Conservation (phyloP, 1,284 basidiomycete species). For the Veloporphyrellus conicus region DNA sequence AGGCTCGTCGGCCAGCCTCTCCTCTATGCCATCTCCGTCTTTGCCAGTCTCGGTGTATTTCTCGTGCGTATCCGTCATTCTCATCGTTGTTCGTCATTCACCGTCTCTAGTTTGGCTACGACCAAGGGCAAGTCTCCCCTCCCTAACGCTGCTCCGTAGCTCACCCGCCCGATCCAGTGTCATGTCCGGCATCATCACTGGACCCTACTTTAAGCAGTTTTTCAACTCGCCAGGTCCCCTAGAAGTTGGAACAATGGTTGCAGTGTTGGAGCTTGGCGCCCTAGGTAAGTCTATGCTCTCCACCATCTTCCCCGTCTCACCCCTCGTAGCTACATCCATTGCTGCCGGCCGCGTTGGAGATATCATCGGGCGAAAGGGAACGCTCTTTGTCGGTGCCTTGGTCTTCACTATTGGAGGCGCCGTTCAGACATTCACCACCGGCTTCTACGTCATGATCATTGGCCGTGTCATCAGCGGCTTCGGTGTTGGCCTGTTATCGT, state of each 20-base stretch:
- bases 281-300: slow-evolving; percentile 55
- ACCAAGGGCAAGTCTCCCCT: slow-evolving; percentile 67
- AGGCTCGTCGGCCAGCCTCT: slow-evolving; percentile 77
- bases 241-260: slow-evolving; percentile 83
- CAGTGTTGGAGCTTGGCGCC: slow-evolving; percentile 88
- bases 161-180: slow-evolving; percentile 49
- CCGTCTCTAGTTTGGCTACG: slow-evolving; percentile 75
- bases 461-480: slow-evolving; percentile 88
- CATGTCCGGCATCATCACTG: slow-evolving; percentile 92
- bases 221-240: slow-evolving; percentile 75
- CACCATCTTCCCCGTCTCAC: slow-evolving; percentile 3
- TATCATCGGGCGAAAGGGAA: slow-evolving; percentile 80
- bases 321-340: slow-evolving; percentile 73
- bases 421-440: slow-evolving; percentile 83
- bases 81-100: slow-evolving; percentile 7
- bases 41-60: slow-evolving; percentile 86
- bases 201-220: slow-evolving; percentile 81
- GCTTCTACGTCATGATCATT: slow-evolving; percentile 82
- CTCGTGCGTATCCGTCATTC: slow-evolving; percentile 50
- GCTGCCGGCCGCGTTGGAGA: slow-evolving; percentile 88
- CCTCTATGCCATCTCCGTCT: slow-evolving; percentile 78
- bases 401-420: slow-evolving; percentile 87
- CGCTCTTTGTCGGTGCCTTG: slow-evolving; percentile 81
- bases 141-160: slow-evolving; percentile 15
- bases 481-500: slow-evolving; percentile 92